Base-by-base conservation (phyloP, 2,329 filamentous ascomycete genomes). In the Mycosphaerella sp. region DNA sequence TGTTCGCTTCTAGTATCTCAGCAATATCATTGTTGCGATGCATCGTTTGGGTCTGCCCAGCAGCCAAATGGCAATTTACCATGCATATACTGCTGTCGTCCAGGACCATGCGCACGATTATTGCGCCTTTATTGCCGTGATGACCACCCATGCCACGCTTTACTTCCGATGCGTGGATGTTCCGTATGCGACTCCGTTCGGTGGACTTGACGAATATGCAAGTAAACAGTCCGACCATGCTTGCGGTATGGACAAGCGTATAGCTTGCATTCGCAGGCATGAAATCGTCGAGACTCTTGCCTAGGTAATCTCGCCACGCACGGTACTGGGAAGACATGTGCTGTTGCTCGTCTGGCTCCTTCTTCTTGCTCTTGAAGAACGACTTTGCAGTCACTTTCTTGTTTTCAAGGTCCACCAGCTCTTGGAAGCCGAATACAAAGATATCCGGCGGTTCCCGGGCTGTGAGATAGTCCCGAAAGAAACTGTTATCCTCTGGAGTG, bases 311-410 rank as follows among this genome's bases (percentile, higher is more conserved):
- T 64, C 89, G 81, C 93, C 93, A 98, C 54, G 94, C 89, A 57
- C 93, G 87, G 68, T 98, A 98, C 65, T 96, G 90, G 60, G 94
- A 90, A 69, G 89, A 94, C 88, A 97, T 97, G 60, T 90, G 72
- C 68, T 96, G 89, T 62, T 87, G 84, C 44, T 89, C 86, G 1
- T 85, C 82, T 9, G 85, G 82, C 66, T 95, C 95, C 69, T 93
- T 93, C 61, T 86, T 88, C 65, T 90, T 80, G 61, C 79, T 79
- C 63, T 82, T 93, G 66, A 97, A 85, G 60, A 97, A 83, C 49
- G 87, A 89, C 71, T 82, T 96, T n/a, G 93, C 93, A 17, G 91
- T 97, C 44, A 94, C 86, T 60, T 90, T 94, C 73, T 97, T 97
- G 71, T 98, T 88, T 68, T 98, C 93, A 6, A 98, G 76, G 65